Base-by-base conservation (phyloP, 441 rosid species). In the Syzygium syzygioides region DNA sequence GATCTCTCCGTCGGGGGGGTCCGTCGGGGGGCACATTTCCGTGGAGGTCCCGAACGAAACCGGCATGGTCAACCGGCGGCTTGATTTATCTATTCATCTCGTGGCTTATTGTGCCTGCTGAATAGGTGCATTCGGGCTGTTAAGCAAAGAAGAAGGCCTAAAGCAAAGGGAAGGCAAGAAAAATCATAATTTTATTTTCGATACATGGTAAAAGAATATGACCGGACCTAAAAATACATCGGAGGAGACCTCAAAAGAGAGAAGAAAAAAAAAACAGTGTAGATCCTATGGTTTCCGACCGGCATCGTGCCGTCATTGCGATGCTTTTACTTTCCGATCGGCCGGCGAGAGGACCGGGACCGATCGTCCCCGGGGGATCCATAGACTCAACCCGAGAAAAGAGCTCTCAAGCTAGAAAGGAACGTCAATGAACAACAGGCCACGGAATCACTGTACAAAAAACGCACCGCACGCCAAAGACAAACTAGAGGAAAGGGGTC, bases 401-500 rank as follows among this genome's bases (percentile, higher is more conserved):
- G 76, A 34, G 41, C 41, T 66, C 76, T 17, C 56, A 14, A 45
- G 85, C 54, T 66, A 68, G 32, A 41, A 76, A 87, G 52, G 37
- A 66, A 54, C 85, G 4, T 48, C 32, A 85, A 89, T 84, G 80
- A 89, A 85, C 85, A 17, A 85, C 88, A 45, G n/a, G 32, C 28
- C 54, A 14, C 54, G 14, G 54, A 53, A 14, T 55, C 48, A 55
- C 60, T 20, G 50, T 26, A 71, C 4, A 60, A 32, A 85, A 55
- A 48, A 52, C 23, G 13, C 62, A 23, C 30, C 41, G 57, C 19
- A 83, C 59, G 55, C 83, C 48, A 37, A 66, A 25, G 85, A 85
- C 41, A 54, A 57, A 34, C 89, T 93, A 94, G 3, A 90, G 90
- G 83, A 92, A 90, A 41, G 91, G 86, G 19, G 93, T 91, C 14